phyloP scores from a whole-genome alignment of 352 stramenopile genomes.

The Globisporangium spiculum region DNA sequence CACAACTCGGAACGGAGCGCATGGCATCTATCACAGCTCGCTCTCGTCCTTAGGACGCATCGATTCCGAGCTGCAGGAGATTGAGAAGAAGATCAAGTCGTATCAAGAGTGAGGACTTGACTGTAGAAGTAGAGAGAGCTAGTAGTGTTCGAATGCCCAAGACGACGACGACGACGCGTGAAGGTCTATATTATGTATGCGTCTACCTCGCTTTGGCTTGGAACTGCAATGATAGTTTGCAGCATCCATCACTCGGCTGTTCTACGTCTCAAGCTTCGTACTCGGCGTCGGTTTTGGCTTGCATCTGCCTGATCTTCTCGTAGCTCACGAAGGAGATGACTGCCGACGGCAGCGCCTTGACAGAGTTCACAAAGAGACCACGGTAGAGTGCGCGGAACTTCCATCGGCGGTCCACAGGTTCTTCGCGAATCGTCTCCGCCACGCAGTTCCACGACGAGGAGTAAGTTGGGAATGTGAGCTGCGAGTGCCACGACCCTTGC shows the following conservation, averaged over 20 bases:
- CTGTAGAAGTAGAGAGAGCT: conserved; percentile 7
- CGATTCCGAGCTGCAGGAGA: conserved; percentile 60
- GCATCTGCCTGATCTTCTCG: conserved; percentile 69
- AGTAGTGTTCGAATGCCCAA: conserved; percentile 1
- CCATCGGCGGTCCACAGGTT: conserved; percentile 17
- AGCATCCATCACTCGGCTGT: neutral
- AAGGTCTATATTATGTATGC: conserved; percentile 14
- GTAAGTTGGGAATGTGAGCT: conserved; percentile 67
- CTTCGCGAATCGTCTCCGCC: conserved; percentile 40
- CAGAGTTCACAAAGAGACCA: conserved; percentile 66
- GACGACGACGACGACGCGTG: neutral
- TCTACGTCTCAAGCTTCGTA: conserved; percentile 15
- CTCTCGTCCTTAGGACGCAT: conserved; percentile 57
- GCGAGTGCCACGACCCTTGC: conserved; percentile 59
- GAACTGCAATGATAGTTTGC: neutral
- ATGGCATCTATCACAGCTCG: conserved; percentile 42
- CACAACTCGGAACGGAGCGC: conserved; percentile 17
- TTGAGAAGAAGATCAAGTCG: conserved; percentile 64
- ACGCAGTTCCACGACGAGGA: conserved; percentile 73
- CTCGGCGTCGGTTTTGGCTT: conserved; percentile 31
- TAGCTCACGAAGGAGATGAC: conserved; percentile 82
- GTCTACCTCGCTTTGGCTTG: neutral
- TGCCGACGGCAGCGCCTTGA: conserved; percentile 68
- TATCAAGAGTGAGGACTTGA: conserved; percentile 24
- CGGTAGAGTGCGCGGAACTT: conserved; percentile 59